Evolutionary conservation across 2,329 filamentous ascomycete genomes (phyloP), one percentile per base, ranked within the genome.

Genomic region (Penicillium sp.): DNA sequence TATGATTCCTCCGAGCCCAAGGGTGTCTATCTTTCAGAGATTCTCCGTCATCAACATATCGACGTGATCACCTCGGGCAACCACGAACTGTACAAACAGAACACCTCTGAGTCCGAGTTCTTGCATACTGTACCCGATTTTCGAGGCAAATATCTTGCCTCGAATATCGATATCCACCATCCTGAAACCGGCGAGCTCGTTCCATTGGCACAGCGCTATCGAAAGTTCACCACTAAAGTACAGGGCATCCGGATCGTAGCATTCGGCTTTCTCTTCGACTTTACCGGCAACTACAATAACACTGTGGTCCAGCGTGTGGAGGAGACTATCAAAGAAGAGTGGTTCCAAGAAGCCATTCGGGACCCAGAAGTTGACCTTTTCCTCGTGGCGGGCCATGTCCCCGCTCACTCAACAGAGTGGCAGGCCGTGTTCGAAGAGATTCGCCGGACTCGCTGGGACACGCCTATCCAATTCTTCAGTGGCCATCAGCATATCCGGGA

Each of bases 261-360:
- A 0, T 90, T 98, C 66, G 93, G 93, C 2, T 97, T 98, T 68
- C 73, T 98, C 3, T 98, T 96, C 68, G 84, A 98, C 70, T 98
- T 98, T 61, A 88, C 81, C 1, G 83, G 84, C 13, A 95, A 95
- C 66, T 85, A 86, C 47, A 93, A 95, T 66, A 97, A 97, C 66
- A 95, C 88, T 0, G 75, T 88, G 3, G 88, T 97, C 0, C 83
- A 88, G 57, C 80, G 79, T 0, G 90, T 95, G 2, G 81, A 86
- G 56, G 79, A 94, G 7, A 86, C 88, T 0, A 78, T 97, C 58
- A 82, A 88, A 63, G 83, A 95, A 65, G 70, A 81, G 5, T 98
- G 93, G 93, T 97, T 97, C 63, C 84, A 88, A 58, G 77, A 87
- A 47, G 89, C 88, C 6, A 86, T 96, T 48, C 77, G 79, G n/a